Conservation (phyloP, 2,329 filamentous ascomycete species). For the Colletotrichum lupini region DNA sequence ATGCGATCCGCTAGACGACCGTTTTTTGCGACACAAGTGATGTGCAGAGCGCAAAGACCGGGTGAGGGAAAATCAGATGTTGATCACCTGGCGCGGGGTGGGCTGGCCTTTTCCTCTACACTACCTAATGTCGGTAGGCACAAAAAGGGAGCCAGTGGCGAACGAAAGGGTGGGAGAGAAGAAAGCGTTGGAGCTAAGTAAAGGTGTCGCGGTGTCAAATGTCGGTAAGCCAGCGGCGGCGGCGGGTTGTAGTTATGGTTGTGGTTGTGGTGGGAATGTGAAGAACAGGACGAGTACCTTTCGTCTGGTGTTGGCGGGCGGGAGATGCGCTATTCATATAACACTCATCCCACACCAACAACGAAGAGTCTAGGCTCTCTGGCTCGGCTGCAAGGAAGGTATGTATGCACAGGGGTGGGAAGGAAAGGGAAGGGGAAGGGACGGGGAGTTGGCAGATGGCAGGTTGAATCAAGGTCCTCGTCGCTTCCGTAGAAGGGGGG, state of each 20-base stretch:
- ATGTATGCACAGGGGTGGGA: not conserved
- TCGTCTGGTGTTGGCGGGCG: not conserved
- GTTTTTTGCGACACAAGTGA: not conserved
- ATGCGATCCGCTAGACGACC: not conserved
- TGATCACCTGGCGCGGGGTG: not conserved
- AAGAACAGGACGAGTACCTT: not conserved
- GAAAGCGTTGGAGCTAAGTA: constrained; percentile 16
- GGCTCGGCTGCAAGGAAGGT: not conserved
- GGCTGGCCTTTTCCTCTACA: not conserved
- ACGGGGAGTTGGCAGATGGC: not conserved
- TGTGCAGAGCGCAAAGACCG: not conserved
- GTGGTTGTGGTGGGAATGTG: not conserved
- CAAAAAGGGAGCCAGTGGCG: not conserved
- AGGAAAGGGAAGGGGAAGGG: no score
- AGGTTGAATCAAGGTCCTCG: not conserved
- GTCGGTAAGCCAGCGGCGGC: not conserved
- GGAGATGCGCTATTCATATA: constrained; percentile 28
- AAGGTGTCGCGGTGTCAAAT: not conserved
- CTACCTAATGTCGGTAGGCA: no score
- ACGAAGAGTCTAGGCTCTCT: not conserved
- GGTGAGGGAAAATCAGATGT: not conserved
- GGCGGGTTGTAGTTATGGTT: not conserved
- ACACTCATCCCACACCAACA: constrained; percentile 5
- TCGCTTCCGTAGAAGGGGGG: not conserved
- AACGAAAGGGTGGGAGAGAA: not conserved